Base-by-base conservation (phyloP, 2,329 filamentous ascomycete species). In the Chrysoporthe puriensis region DNA sequence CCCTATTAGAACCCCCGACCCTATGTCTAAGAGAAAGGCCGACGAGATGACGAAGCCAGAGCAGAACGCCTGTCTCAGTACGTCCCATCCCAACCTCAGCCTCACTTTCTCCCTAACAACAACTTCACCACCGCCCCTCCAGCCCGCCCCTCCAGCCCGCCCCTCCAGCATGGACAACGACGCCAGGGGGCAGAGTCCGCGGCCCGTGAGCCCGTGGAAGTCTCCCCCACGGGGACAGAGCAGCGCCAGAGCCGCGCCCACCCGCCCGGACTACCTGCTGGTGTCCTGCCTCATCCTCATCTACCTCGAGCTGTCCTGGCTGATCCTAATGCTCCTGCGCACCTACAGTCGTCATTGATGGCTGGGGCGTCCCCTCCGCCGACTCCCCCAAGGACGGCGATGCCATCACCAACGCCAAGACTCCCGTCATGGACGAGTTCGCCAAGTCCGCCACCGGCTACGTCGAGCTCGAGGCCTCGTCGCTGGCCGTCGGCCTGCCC, bases 341-440 rank as follows among this genome's bases (percentile, higher is more conserved):
- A 79, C 79, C 62, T 78, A 77, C 77, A 94, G 91, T 99, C 87
- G 96, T 98, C 82, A 99, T 99, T 85, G 96, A 99, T 84, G 96
- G 96, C 77, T 99, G 96, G 96, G 96, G 96, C 77, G 88, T 98
- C 76, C 88, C 94, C 75, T 89, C 89, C 71, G 90, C 91, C 73
- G 83, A 90, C 68, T 96, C 94, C 67, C 92, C 91, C 75, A 91
- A 92, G 76, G 81, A 97, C 81, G 95, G 96, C 80, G 95, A 99
- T 84, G 96, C 96, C 77, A 98, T 99, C 79, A 90, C 94, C 74
- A 92, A 92, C 71, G 96, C 95, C 74, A 86, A 97, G 73, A 98
- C 96, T 67, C 96, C 96, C 59, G 88, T 91, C 79, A 99, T 99
- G 96, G 95, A 97, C 80, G 89, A 88, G 70, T 94, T 99, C 79